Conservation (phyloP, 2,329 filamentous ascomycete species). For the Bipolaris sorokiniana region DNA sequence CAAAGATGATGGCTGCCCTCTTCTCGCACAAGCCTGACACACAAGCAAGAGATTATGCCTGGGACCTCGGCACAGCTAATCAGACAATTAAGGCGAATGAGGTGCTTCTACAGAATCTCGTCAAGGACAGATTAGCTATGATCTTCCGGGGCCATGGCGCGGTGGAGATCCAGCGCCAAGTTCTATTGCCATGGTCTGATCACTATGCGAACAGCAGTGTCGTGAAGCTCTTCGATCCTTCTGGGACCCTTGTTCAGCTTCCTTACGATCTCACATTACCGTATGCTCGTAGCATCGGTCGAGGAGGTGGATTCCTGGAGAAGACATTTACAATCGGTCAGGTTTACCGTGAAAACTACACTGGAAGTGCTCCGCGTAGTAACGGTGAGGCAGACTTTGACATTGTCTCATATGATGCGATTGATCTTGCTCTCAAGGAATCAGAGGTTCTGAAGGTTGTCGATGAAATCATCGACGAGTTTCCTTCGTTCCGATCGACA, state of each 20-base stretch:
- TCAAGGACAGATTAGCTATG: conserved; percentile 74
- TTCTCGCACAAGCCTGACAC: conserved; percentile 75
- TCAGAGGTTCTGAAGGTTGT: conserved; percentile 93
- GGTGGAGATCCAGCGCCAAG: conserved; percentile 75
- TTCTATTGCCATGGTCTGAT: conserved; percentile 80
- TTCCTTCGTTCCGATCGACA: conserved; percentile 73
- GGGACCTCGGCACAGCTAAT: conserved; percentile 52
- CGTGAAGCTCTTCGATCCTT: conserved; percentile 79
- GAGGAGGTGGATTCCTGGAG: conserved; percentile 68
- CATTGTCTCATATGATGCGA: conserved; percentile 80
- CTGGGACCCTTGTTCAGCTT: conserved; percentile 88
- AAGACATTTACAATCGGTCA: conserved; percentile 86
- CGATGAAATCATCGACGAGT: conserved; percentile 83
- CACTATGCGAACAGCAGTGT: conserved; percentile 74
- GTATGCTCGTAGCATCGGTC: conserved; percentile 82
- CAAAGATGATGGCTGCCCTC: conserved; percentile 84
- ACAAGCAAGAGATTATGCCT: conserved; percentile 73
- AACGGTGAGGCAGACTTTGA: conserved; percentile 96
- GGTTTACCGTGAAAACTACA: conserved; percentile 80
- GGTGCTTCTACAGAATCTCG: conserved; percentile 72
- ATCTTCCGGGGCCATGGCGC: conserved; percentile 92
- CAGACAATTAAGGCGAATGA: conserved; percentile 55
- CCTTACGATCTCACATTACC: conserved; percentile 92
- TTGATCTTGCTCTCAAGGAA: conserved; percentile 87
- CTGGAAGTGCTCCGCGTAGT: conserved; percentile 80